Evolutionary conservation across 225 moss, liverwort and hornwort species (phyloP), one percentile per base, ranked within the genome.

Genomic region (Polytrichum formosum): DNA sequence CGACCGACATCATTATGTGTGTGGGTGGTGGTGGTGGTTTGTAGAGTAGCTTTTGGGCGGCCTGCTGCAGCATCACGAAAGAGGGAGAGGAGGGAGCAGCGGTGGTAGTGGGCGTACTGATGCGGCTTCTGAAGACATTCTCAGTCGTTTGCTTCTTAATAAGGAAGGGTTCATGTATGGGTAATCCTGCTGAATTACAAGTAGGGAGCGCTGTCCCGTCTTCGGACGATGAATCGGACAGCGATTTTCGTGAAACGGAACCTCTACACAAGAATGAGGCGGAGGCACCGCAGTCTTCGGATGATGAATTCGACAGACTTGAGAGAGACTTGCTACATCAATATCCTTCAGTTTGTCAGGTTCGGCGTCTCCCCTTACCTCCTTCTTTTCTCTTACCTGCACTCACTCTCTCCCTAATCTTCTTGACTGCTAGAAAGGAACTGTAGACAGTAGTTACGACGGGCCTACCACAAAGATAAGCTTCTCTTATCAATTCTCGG

Each of bases 111-210:
- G 46, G 13, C 13, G 16, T 46, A 46, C 46, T 46, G 46, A 46
- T 46, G 46, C 46, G 16, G 46, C 46, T 46, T 46, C 13, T 46
- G 46, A 46, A 46, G 46, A 46, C 46, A 46, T 46, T 46, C 46
- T 46, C 46, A 16, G 10, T 46, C 46, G 46, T 46, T 46, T 46
- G 16, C 46, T 16, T 13, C 30, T 18, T 64, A 61, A 80, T 64
- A 54, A 74, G 6, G 29, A 75, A 69, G 56, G 53, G 73, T 54
- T 79, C 80, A 86, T 86, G 82, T 80, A 86, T 86, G 82, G 86
- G 46, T 55, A 77, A 73, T 70, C 77, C 79, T 37, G 82, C 80
- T 76, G 66, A 75, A 72, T 65, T 69, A 37, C 75, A 75, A 21
- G 55, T 7, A 1, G 68, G 75, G 79, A 72, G 71, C 71, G 63